These are phyloP conservation scores for Neurospora sp. DNA, from an alignment of 2,329 filamentous ascomycete species.

Conservation along the genomic window DNA sequence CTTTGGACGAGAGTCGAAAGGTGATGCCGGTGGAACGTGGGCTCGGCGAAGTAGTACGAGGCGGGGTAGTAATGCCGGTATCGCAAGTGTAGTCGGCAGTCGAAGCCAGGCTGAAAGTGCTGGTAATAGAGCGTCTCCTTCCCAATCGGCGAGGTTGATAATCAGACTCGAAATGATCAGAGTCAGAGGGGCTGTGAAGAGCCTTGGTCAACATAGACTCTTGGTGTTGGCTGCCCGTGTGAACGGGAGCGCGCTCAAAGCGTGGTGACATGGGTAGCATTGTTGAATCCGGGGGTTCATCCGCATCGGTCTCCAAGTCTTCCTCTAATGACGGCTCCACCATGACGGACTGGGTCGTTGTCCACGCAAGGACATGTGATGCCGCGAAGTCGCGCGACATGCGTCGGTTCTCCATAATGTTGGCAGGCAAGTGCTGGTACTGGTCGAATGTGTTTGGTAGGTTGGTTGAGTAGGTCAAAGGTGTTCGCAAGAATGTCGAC, in stretches of 20 bases:
- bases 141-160: conserved; percentile 18
- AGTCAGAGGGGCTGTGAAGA: conserved; percentile 57
- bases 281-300: conserved; percentile 71
- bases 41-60: conserved; percentile 79
- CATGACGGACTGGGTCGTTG: conserved; percentile 29
- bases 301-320: conserved; percentile 64
- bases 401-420: conserved; percentile 26
- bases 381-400: conserved; percentile 26
- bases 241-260: conserved; percentile 39
- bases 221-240: conserved; percentile 44
- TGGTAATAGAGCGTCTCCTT: conserved; percentile 59
- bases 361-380: conserved; percentile 36
- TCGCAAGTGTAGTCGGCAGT: conserved; percentile 93
- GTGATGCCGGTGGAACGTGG: conserved; percentile 61
- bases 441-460: conserved; percentile 1
- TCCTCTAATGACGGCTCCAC: conserved; percentile 37
- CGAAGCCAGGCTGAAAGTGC: conserved; percentile 70
- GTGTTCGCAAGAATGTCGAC: conserved; percentile 3
- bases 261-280: conserved; percentile 22
- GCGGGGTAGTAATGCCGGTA: conserved; percentile 79
- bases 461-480: conserved; percentile 4
- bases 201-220: conserved; percentile 83
- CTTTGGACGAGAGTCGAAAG: conserved; percentile 19
- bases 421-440: conserved; percentile 5
- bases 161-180: conserved; percentile 16